phyloP scores from a whole-genome alignment of 2,329 filamentous ascomycete genomes.

The Colletotrichum plurivorum region DNA sequence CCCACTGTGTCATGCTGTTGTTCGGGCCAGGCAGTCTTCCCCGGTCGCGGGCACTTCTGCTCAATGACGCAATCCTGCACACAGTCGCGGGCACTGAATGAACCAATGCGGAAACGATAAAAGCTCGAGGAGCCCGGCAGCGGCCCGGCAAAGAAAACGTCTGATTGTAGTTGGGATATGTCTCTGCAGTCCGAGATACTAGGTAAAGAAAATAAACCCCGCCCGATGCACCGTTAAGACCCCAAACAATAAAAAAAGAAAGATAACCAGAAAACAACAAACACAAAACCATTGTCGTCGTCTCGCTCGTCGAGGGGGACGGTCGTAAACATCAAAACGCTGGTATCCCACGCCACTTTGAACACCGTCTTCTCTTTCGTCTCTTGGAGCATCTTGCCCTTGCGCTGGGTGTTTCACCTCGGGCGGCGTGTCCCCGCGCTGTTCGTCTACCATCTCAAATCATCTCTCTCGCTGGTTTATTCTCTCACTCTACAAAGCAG shows the following conservation, averaged over 20 bases:
- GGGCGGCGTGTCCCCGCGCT: not conserved
- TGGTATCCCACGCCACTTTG: slow-evolving; percentile 34
- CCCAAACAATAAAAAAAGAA: slow-evolving; percentile 8
- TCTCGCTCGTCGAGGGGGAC: slow-evolving; percentile 9
- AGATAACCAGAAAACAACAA: not conserved
- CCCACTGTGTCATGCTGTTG: too few relatives aligned
- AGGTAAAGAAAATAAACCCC: slow-evolving; percentile 5
- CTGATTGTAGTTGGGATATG: slow-evolving; percentile 29
- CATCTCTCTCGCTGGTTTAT: slow-evolving; percentile 1
- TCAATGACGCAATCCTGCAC: too few relatives aligned
- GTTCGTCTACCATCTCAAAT: not conserved
- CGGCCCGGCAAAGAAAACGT: not conserved
- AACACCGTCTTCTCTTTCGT: slow-evolving; percentile 5
- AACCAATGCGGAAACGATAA: not conserved
- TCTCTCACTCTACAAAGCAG: not conserved
- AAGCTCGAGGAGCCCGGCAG: not conserved
- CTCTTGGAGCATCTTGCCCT: not conserved
- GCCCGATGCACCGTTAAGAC: slow-evolving; percentile 26
- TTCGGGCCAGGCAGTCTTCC: too few relatives aligned
- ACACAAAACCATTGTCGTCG: slow-evolving; percentile 15
- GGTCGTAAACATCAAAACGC: slow-evolving; percentile 32
- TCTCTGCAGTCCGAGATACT: slow-evolving; percentile 22
- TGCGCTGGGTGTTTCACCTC: too few relatives aligned
- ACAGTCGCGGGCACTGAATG: too few relatives aligned
- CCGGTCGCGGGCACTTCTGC: too few relatives aligned